Base-by-base conservation (phyloP, 805 yeast species). In the Barnettozyma californica region DNA sequence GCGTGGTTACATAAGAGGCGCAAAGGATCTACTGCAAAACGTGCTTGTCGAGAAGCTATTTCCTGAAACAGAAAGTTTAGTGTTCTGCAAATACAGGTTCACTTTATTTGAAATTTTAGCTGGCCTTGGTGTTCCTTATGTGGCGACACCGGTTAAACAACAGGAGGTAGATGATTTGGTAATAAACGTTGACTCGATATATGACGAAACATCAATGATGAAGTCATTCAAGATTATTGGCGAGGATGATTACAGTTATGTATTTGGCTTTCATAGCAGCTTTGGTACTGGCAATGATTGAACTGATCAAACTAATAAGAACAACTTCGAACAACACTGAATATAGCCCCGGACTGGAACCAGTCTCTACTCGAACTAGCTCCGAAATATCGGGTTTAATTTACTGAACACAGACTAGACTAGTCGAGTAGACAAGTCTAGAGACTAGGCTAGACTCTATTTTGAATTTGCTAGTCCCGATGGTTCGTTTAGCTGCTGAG, bases 71-170 rank as follows among this genome's bases (percentile, higher is more conserved):
- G 68, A 68, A 33, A 68, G 75, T 0, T 56, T 80, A 35, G 63
- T 79, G 1, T 73, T 81, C 53, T 80, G 86, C 61, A 75, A 76
- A 47, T 64, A 68, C 44, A n/a, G 86, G 86, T 81, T 74, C 58
- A 64, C 73, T 3, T 66, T 76, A 1, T 72, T 80, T 54, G 86
- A 81, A 56, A 64, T 77, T 1, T 62, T 81, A 38, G 85, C 86
- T 0, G 83, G 81, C 0, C 53, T 78, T 20, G 72, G 78, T 18
- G 74, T 79, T 23, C 74, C 75, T 9, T 57, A 62, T 34, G 86
- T 85, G 8, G 86, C 86, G 1, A 78, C 84, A 5, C 7, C 14
- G 33, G 16, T 14, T 29, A 13, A 29, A 14, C n/a, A 29, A 29
- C 33, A 29, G 14, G 33, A 29, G 33, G 33, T 29, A 2, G 33